A percentile compares a stretch with the other conserved stretches of the same genome.
These are phyloP conservation scores for Rosellinia necatrix DNA, from an alignment of 2,329 filamentous ascomycete genomes.

Conservation along the genomic window DNA sequence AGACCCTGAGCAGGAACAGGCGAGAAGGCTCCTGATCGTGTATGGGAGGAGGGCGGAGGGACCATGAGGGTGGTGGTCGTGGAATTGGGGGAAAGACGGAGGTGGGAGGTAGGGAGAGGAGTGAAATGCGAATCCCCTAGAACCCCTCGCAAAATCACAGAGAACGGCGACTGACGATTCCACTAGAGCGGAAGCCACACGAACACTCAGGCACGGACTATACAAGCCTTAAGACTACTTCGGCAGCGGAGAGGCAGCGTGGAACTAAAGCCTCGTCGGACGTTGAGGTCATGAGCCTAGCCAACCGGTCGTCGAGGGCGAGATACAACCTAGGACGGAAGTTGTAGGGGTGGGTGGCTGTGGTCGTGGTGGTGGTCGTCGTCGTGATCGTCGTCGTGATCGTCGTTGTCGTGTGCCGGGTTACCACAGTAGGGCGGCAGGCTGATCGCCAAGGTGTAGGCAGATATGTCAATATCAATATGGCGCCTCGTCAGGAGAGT, in stretches of 20 bases:
- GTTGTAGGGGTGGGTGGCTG: no score
- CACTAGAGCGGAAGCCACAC: conserved; percentile 16
- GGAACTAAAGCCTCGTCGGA: conserved; percentile 27
- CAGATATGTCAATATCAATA: no score
- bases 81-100: conserved; percentile 30
- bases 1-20: conserved; percentile 62
- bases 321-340: conserved; percentile 4
- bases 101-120: conserved; percentile 25
- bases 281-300: conserved; percentile 37
- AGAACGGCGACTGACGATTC: conserved; percentile 16
- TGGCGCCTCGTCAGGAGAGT: no score
- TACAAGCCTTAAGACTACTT: conserved; percentile 13
- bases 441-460: no score
- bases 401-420: background rate
- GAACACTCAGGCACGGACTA: conserved; percentile 5
- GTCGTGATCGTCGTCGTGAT: background rate
- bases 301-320: conserved; percentile 19
- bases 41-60: conserved; percentile 43
- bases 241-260: conserved; percentile 25
- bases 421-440: no score
- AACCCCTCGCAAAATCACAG: conserved; percentile 38
- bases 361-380: no score
- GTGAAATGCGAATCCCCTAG: conserved; percentile 36
- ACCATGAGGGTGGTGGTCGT: conserved; percentile 43
- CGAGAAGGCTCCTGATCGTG: conserved; percentile 68